Evolutionary conservation across 2,329 filamentous ascomycete species (phyloP), one percentile per base, ranked within the genome.

Genomic region (Pseudogymnoascus sp.): DNA sequence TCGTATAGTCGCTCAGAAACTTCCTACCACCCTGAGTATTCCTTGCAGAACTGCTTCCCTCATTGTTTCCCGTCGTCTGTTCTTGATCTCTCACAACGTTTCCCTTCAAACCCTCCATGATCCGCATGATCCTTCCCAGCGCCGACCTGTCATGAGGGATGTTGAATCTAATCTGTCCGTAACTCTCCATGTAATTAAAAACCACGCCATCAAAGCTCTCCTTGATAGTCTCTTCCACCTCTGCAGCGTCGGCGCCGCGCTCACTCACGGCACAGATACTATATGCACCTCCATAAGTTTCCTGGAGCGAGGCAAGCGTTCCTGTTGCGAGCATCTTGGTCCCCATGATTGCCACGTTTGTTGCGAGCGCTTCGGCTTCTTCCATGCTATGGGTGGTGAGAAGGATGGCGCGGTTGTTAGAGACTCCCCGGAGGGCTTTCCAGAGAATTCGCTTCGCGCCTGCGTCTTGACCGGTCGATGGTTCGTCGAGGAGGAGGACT

Each of bases 351-450:
- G 70, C 71, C 9, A 72, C 71, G 28, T 70, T 67, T 6, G 71
- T 71, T 5, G 71, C 70, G 4, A 75, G 64, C 18, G 72, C 69
- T 54, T 73, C 70, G 0, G 71, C 73, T 65, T 74, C 71, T 65
- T 74, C 73, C 72, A 74, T 75, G 54, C 64, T 67, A 61, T 75
- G 73, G 6, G 72, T 74, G 1, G 73, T 74, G 20, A 74, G 67
- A 1, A 74, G 64, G 35, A 74, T 71, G 6, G 70, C 68, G 25
- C 71, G 67, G 59, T 70, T 68, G 2, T 61, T 43, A 1, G 64
- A 64, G 25, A 74, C 64, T 1, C 65, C 64, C 50, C 67, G 63
- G 1, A 75, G 64, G 2, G 69, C 67, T 60, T 70, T 71, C 73
- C 72, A 74, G 7, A 74, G 62, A 11, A 71, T 68, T 2, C 72